Evolutionary conservation across 2,329 filamentous ascomycete genomes (phyloP).

Genomic region (Colletotrichum liriopes): DNA sequence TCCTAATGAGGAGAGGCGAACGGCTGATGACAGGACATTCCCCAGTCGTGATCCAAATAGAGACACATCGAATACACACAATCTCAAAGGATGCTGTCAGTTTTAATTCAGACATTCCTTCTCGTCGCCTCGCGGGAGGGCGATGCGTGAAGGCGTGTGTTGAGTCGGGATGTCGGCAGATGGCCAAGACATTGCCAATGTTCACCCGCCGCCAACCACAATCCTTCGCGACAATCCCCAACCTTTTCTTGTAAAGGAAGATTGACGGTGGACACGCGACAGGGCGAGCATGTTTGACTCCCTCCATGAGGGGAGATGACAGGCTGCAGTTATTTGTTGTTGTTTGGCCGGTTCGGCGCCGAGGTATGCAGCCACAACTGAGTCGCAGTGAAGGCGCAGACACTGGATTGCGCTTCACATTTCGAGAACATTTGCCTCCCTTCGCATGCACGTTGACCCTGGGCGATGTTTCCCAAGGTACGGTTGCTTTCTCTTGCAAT

Average conservation of each 20-base stretch:
- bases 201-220: constrained; percentile 15
- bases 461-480: background rate
- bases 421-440: background rate
- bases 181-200: constrained; percentile 28
- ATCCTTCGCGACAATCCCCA: constrained; percentile 15
- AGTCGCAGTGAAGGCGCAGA: background rate
- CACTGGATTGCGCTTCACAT: constrained; percentile 8
- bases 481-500: background rate
- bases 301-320: background rate
- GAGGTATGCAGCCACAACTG: constrained; percentile 24
- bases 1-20: background rate
- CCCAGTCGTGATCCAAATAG: background rate
- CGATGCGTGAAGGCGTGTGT: background rate
- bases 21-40: background rate
- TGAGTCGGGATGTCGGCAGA: constrained; percentile 31
- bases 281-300: constrained; percentile 12
- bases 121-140: constrained; percentile 20
- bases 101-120: constrained; percentile 17
- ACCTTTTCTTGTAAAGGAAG: constrained; percentile 13
- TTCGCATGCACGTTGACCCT: background rate
- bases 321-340: background rate
- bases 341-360: constrained; percentile 37
- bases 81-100: constrained; percentile 12
- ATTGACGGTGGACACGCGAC: constrained; percentile 1
- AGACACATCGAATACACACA: background rate